Evolutionary conservation across 176 grass and related monocot species (phyloP), one percentile per base, ranked within the genome.

Genomic region (Poa annua): DNA sequence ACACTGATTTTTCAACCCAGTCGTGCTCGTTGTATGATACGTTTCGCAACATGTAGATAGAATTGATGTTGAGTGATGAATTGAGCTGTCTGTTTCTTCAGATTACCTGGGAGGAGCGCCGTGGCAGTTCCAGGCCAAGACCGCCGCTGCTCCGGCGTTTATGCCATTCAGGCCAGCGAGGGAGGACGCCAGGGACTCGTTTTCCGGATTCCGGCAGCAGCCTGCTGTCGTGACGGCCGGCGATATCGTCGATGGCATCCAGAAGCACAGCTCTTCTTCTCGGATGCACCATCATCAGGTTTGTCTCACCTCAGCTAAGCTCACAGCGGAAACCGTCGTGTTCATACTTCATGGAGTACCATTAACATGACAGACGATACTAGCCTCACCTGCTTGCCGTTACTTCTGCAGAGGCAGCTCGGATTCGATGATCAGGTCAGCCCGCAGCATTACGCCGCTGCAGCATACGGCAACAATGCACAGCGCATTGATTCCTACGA

Each of bases 121-220:
- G 81, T 94, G 94, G 92, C 88, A 91, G 52, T 89, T 86, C 4
- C 77, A 87, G 76, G 86, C 71, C 25, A 92, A 72, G 29, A 16
- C 84, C 41, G 35, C 59, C 53, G 48, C 70, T 2, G 45, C 74
- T 10, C 86, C 78, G 61, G 70, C 86, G 62, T 88, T 94, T 76
- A 88, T 91, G 84, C 84, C 90, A 15, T 89, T 89, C 82, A 85
- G 86, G 72, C 42, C 61, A 25, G 66, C 59, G 61, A 88, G 66
- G 81, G 88, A 87, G 22, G 76, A 62, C 63, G 9, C 42, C 2
- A 88, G 83, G 50, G 87, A 84, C 70, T 89, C 92, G 12, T 74
- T 88, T 51, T 91, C 90, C 10, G 90, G 84, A 33, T 92, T 89
- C 80, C 83, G 84, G 29, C 84, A 76, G 34, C 76, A 54, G 34